Conservation (phyloP, 805 yeast genomes). For the Grigorovia transvaalensis region DNA sequence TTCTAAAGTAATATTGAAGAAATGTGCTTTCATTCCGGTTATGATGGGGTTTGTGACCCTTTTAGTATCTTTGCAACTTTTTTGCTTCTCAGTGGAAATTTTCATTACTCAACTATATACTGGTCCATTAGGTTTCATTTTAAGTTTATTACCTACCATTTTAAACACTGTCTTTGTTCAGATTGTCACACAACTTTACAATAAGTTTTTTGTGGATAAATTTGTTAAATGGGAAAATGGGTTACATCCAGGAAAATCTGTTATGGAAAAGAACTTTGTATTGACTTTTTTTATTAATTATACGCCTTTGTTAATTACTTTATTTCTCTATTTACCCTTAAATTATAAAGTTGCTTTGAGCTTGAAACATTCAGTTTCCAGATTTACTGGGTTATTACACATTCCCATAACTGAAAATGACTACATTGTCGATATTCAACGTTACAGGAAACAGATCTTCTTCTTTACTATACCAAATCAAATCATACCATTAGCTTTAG, state of each 20-base stretch:
- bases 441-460: slow-evolving; percentile 65
- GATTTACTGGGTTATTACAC: not conserved
- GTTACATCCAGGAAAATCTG: slow-evolving; percentile 35
- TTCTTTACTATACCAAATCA: slow-evolving; percentile 84
- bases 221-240: slow-evolving; percentile 59
- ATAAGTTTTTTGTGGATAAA: slow-evolving; percentile 35
- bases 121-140: slow-evolving; percentile 58
- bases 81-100: slow-evolving; percentile 70
- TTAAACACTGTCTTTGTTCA: slow-evolving; percentile 62
- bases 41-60: slow-evolving; percentile 45
- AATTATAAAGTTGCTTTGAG: slow-evolving; percentile 57
- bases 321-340: slow-evolving; percentile 80
- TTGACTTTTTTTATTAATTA: slow-evolving; percentile 72
- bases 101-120: slow-evolving; percentile 76
- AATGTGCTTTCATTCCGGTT: slow-evolving; percentile 58
- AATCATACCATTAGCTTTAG: slow-evolving; percentile 46
- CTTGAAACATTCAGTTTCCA: not conserved
- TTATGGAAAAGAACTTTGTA: slow-evolving; percentile 58
- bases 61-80: slow-evolving; percentile 52
- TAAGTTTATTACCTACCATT: slow-evolving; percentile 66
- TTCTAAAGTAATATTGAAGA: slow-evolving; percentile 34
- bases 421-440: slow-evolving; percentile 46
- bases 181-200: slow-evolving; percentile 51
- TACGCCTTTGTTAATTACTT: slow-evolving; percentile 71
- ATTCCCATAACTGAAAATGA: slow-evolving; percentile 23